These are phyloP conservation scores for Cucurbita argyrosperma DNA, from an alignment of 306 rosid species.

Conservation along the genomic window DNA sequence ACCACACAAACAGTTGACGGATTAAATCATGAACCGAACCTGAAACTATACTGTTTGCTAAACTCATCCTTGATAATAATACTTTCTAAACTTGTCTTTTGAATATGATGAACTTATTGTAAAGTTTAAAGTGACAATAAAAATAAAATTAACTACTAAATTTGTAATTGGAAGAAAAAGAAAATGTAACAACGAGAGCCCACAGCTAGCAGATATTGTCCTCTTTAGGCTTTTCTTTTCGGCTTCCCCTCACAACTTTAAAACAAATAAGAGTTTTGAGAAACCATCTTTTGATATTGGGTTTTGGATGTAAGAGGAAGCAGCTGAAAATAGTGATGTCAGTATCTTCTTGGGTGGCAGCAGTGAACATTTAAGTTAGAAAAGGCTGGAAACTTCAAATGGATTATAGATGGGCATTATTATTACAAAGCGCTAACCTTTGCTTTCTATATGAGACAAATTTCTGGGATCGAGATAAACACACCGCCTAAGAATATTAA, in stretches of 20 bases:
- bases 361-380: neutral
- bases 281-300: too few relatives aligned
- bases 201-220: too few relatives aligned
- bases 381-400: neutral
- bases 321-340: neutral
- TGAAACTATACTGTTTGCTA: neutral
- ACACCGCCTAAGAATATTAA: neutral
- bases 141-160: too few relatives aligned
- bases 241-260: too few relatives aligned
- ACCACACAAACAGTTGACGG: neutral
- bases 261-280: too few relatives aligned
- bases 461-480: neutral
- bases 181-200: too few relatives aligned
- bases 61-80: neutral
- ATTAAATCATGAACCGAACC: neutral
- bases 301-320: too few relatives aligned
- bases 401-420: neutral
- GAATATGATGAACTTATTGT: too few relatives aligned
- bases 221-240: too few relatives aligned
- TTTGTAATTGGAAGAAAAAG: too few relatives aligned
- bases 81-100: neutral
- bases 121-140: too few relatives aligned
- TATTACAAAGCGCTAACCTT: neutral
- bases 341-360: neutral
- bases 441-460: neutral